phyloP scores from a whole-genome alignment of 1,139 yeast genomes.

The Debaryomyces sp. region DNA sequence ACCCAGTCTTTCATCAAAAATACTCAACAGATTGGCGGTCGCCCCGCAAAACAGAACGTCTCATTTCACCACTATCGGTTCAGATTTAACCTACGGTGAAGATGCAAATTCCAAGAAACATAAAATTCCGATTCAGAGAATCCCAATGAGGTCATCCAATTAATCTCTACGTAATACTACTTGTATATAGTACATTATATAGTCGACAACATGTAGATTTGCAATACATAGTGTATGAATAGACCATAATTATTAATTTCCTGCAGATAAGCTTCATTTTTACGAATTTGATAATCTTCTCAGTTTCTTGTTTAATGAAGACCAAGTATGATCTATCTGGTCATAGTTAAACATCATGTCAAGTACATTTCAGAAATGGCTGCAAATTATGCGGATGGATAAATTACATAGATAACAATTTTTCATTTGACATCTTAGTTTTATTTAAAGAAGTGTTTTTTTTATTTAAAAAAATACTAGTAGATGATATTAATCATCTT shows the following conservation, averaged over 20 bases:
- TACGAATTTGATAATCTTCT: background rate
- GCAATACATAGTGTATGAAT: background rate
- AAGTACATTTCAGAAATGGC: constrained; percentile 13
- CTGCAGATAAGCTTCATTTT: background rate
- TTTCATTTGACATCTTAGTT: background rate
- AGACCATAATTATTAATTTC: background rate
- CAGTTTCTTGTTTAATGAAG: background rate
- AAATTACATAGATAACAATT: background rate
- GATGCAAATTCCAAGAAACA: constrained; percentile 33
- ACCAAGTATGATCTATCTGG: background rate
- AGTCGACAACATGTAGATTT: background rate
- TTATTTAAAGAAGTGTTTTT: background rate
- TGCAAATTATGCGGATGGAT: constrained; percentile 14
- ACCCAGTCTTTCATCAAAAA: constrained; percentile 58
- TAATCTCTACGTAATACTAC: background rate
- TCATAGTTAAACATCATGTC: constrained; percentile 3
- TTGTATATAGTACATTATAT: background rate
- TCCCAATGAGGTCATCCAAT: constrained; percentile 21
- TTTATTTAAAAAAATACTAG: background rate
- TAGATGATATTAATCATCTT: background rate
- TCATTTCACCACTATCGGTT: constrained; percentile 42
- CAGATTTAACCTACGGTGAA: constrained; percentile 52
- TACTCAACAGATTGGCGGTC: constrained; percentile 71
- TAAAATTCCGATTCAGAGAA: constrained; percentile 28
- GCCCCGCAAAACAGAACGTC: constrained; percentile 37